Evolutionary conservation across 345 rosid genomes (phyloP).

Genomic region (Psidium friedrichsthalianum): DNA sequence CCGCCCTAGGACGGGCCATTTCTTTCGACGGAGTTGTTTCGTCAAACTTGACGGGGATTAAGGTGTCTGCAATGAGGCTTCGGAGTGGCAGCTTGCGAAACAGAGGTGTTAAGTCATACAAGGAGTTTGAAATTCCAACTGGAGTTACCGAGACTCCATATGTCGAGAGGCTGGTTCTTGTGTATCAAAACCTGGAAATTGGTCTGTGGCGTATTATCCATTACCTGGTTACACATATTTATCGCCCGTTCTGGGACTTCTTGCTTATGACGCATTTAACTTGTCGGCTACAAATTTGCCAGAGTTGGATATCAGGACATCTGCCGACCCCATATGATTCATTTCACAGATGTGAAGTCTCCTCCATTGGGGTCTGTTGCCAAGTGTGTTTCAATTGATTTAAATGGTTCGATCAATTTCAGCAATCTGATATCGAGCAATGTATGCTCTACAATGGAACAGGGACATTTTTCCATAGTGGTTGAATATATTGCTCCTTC

Average conservation of each 20-base stretch:
- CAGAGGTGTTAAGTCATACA: slow-evolving; percentile 35
- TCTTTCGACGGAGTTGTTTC: slow-evolving; percentile 49
- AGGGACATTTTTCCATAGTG: slow-evolving; percentile 84
- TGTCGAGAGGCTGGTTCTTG: slow-evolving; percentile 75
- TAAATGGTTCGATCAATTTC: slow-evolving; percentile 41
- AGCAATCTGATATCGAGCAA: slow-evolving; percentile 39
- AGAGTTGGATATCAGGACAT: slow-evolving; percentile 28
- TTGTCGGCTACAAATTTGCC: slow-evolving; percentile 50
- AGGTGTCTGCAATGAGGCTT: slow-evolving; percentile 69
- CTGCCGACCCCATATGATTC: slow-evolving; percentile 43
- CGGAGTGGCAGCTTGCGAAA: slow-evolving; percentile 75
- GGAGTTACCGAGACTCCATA: slow-evolving; percentile 47
- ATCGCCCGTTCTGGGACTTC: slow-evolving; percentile 76
- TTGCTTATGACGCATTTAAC: slow-evolving; percentile 65
- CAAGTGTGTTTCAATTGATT: slow-evolving; percentile 66
- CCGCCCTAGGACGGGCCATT: slow-evolving; percentile 63
- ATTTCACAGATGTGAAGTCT: slow-evolving; percentile 38
- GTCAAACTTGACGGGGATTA: slow-evolving; percentile 58
- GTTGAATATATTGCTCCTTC: slow-evolving; percentile 50
- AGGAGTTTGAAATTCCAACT: slow-evolving; percentile 44
- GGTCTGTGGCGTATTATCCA: slow-evolving; percentile 56
- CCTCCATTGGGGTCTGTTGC: slow-evolving; percentile 46
- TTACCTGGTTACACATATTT: slow-evolving; percentile 41
- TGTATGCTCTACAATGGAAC: slow-evolving; percentile 43
- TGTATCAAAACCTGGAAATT: slow-evolving; percentile 79